Evolutionary conservation across 192 early-diverging fungal species (phyloP).

Genomic region (Glomus cerebriforme): DNA sequence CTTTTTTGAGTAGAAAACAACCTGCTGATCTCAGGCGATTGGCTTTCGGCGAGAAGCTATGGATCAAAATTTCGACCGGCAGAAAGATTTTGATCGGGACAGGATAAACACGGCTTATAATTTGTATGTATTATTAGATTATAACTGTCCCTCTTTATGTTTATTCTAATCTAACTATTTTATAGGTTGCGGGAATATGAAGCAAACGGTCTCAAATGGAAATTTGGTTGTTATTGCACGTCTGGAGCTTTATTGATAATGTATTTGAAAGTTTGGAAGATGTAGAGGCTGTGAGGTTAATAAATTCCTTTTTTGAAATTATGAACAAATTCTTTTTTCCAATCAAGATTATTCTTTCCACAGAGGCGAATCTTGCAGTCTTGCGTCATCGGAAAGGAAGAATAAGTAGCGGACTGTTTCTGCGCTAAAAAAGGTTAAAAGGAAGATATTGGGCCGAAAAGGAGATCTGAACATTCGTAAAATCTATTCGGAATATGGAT

Average conservation of each 20-base stretch:
- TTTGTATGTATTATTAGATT: constrained; percentile 33
- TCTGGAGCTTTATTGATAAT: constrained; percentile 28
- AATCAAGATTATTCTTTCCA: too few species aligned
- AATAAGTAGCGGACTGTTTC: too few species aligned
- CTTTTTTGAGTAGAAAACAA: constrained; percentile 27
- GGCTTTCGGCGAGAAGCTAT: constrained; percentile 29
- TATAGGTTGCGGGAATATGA: constrained; percentile 32
- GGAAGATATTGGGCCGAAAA: too few species aligned
- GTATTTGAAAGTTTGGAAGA: constrained; percentile 3
- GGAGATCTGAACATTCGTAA: too few species aligned
- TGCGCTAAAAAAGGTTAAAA: too few species aligned
- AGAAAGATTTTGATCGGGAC: constrained; percentile 31
- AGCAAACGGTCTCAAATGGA: constrained; percentile 16
- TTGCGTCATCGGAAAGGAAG: too few species aligned
- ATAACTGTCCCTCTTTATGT: constrained; percentile 8
- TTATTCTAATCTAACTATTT: constrained; percentile 9
- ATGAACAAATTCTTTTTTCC: constrained; percentile 7
- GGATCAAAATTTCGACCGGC: constrained; percentile 32
- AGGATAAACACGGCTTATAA: constrained; percentile 35
- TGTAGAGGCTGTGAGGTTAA: constrained; percentile 19
- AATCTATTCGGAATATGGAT: too few species aligned
- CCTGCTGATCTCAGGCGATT: constrained; percentile 28
- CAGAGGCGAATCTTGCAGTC: background rate
- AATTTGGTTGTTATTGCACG: constrained; percentile 27
- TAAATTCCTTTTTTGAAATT: constrained; percentile 30